Evolutionary conservation across 352 stramenopile genomes (phyloP), one percentile per base, ranked within the genome.

Genomic region (Phytophthora aleatoria): DNA sequence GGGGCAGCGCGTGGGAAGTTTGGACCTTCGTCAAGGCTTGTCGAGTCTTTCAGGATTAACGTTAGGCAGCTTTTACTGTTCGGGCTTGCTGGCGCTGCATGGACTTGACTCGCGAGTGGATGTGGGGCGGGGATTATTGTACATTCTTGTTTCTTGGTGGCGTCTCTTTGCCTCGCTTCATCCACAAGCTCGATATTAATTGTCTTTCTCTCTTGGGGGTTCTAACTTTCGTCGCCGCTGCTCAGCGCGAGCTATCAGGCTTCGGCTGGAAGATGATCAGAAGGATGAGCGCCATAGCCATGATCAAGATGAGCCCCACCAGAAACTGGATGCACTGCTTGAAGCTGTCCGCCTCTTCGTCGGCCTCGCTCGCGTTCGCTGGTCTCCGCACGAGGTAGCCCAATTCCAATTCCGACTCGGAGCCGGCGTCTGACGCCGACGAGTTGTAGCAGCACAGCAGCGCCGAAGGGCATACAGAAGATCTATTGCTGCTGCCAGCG

Each of bases 271-370:
- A 81, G 44, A 91, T 84, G 62, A 91, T 87, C 42, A 91, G 71
- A 51, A 91, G 61, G 28, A 91, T 81, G 10, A 91, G 74, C 59
- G 73, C 76, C 49, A 85, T 72, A 26, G 79, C 79, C 51, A 91
- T 81, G 38, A 89, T 73, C 30, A 91, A 64, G 52, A 91, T 84
- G n/a, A 91, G 76, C 15, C 76, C 79, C 51, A 91, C 77, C 12
- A 91, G 70, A 54, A 90, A 87, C 65, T 89, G 82, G 57, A 91
- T 79, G 63, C 82, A 91, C 64, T 83, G 72, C 59, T 83, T 83
- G 35, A 88, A 89, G 15, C 82, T 82, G 53, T 89, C 78, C 0
- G 67, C 61, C 38, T 89, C 80, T 4, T 66, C 56, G 12, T 71
- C 61, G 9, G 52, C 59, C 0, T 67, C 62, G 1, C 48, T 64